These are phyloP conservation scores for Saccharomyces hybrid DNA, from an alignment of 1,139 yeast species.

Conservation along the genomic window DNA sequence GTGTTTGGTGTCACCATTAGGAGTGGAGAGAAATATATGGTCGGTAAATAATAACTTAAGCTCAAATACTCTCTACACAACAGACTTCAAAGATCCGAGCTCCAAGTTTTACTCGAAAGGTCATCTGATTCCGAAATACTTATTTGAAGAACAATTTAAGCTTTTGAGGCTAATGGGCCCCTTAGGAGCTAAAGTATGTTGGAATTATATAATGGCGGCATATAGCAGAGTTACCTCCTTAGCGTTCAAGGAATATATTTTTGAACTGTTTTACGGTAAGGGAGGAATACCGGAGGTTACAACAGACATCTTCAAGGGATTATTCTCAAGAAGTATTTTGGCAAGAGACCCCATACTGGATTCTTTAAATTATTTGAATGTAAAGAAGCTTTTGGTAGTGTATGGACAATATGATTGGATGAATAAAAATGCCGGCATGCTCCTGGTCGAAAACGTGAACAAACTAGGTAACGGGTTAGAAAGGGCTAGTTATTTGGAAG, in stretches of 20 bases:
- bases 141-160: constrained; percentile 34
- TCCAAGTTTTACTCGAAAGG: constrained; percentile 22
- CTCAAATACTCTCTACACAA: constrained; percentile 11
- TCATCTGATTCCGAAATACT: constrained; percentile 21
- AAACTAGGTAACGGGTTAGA: constrained; percentile 18
- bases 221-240: constrained; percentile 41
- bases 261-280: constrained; percentile 17
- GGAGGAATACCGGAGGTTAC: constrained; percentile 11
- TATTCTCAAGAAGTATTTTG: constrained; percentile 34
- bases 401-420: constrained; percentile 80
- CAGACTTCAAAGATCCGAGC: constrained; percentile 17
- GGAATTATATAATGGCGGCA: constrained; percentile 47
- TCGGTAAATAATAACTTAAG: constrained; percentile 43
- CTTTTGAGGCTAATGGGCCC: constrained; percentile 49
- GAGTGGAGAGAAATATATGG: constrained; percentile 67
- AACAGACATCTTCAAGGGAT: constrained; percentile 50
- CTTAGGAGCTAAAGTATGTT: constrained; percentile 50
- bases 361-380: constrained; percentile 38
- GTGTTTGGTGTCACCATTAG: constrained; percentile 78
- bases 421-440: constrained; percentile 61
- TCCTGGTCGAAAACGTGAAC: constrained; percentile 38
- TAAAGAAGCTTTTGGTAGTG: constrained; percentile 45
- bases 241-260: constrained; percentile 19
- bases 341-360: constrained; percentile 65
- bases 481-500: constrained; percentile 35